Evolutionary conservation across 148 eudicot species (phyloP).

Genomic region (Fagopyrum tataricum): DNA sequence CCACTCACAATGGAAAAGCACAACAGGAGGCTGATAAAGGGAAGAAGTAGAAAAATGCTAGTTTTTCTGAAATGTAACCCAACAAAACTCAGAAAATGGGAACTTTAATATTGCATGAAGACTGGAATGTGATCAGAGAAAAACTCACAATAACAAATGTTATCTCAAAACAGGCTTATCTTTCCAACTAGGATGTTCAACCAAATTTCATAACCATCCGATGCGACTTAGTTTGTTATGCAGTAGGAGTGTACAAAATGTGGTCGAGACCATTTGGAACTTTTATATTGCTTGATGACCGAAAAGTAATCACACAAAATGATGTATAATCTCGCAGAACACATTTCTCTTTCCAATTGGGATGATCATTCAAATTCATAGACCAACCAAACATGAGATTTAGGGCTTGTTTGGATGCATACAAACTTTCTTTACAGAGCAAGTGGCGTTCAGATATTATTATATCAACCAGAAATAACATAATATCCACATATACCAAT

Average conservation of each 20-base stretch:
- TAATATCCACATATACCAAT: too few species aligned
- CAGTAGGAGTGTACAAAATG: too few species aligned
- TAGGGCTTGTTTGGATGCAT: not conserved
- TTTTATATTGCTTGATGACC: not conserved
- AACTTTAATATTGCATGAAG: not conserved
- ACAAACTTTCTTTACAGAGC: too few species aligned
- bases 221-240: not conserved
- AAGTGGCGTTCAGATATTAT: too few species aligned
- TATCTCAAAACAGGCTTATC: not conserved
- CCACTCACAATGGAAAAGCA: not conserved
- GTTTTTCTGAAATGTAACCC: not conserved
- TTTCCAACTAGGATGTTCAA: not conserved
- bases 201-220: not conserved
- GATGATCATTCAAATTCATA: not conserved
- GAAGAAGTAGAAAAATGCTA: not conserved
- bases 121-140: not conserved
- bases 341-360: not conserved
- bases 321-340: not conserved
- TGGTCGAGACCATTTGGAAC: not conserved
- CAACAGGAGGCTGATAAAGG: conserved; percentile 2
- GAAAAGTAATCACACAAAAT: not conserved
- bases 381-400: not conserved
- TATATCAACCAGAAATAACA: too few species aligned
- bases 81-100: not conserved
- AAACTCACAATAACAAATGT: not conserved